A percentile compares a stretch with the other conserved stretches of the same genome.
phyloP scores from a whole-genome alignment of 1,139 yeast genomes.

The Blastobotrys proliferans region DNA sequence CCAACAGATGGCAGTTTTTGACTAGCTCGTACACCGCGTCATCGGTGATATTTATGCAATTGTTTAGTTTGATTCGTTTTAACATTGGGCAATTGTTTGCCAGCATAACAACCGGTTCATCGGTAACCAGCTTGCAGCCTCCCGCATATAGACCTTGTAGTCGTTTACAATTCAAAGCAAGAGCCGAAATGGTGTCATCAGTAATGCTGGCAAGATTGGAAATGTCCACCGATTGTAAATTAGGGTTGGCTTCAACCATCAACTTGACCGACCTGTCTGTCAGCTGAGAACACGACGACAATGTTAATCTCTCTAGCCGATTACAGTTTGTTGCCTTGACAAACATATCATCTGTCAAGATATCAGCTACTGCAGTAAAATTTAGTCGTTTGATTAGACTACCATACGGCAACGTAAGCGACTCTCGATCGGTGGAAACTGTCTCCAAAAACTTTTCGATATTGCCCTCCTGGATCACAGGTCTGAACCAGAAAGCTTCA shows the following conservation, averaged over 20 bases:
- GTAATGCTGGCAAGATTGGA: slow-evolving; percentile 71
- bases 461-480: slow-evolving; percentile 40
- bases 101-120: slow-evolving; percentile 58
- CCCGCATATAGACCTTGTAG: slow-evolving; percentile 91
- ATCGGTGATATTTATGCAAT: slow-evolving; percentile 65
- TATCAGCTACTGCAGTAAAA: slow-evolving; percentile 66
- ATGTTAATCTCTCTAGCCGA: slow-evolving; percentile 77
- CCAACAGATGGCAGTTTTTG: slow-evolving; percentile 67
- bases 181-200: slow-evolving; percentile 65
- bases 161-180: slow-evolving; percentile 68
- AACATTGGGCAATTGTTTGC: slow-evolving; percentile 66
- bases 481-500: slow-evolving; percentile 86
- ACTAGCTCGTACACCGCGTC: slow-evolving; percentile 62
- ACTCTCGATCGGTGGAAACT: slow-evolving; percentile 9
- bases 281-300: slow-evolving; percentile 72
- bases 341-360: slow-evolving; percentile 55
- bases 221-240: slow-evolving; percentile 81
- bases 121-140: slow-evolving; percentile 67
- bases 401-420: slow-evolving; percentile 58
- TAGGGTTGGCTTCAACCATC: slow-evolving; percentile 60
- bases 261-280: slow-evolving; percentile 58
- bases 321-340: slow-evolving; percentile 50
- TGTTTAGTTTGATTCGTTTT: slow-evolving; percentile 78
- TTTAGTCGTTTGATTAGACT: slow-evolving; percentile 74
- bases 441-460: slow-evolving; percentile 12